These are phyloP conservation scores for Leccinum imitatum DNA, from an alignment of 768 basidiomycete genomes.

Conservation along the genomic window DNA sequence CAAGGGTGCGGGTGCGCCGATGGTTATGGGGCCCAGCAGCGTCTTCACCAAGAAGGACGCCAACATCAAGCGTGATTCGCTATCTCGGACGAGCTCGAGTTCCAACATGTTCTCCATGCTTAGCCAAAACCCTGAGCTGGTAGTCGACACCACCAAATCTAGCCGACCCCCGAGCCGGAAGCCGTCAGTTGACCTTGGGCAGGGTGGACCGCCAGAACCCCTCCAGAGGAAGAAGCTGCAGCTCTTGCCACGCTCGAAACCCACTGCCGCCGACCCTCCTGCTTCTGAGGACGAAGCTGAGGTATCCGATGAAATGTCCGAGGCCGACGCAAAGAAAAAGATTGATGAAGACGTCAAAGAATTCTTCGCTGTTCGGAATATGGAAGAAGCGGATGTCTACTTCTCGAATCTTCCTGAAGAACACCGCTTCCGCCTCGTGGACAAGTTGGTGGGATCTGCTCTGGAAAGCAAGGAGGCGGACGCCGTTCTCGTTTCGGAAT, in stretches of 20 bases:
- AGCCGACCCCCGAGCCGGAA: slow-evolving; percentile 50
- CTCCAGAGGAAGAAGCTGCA: too few relatives aligned
- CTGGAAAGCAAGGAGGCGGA: slow-evolving; percentile 83
- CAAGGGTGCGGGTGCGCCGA: slow-evolving; percentile 58
- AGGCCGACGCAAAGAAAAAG: slow-evolving; percentile 8
- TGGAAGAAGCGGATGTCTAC: slow-evolving; percentile 87
- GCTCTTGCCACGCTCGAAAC: too few relatives aligned
- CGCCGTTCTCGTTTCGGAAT: slow-evolving; percentile 70
- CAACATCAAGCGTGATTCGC: slow-evolving; percentile 45
- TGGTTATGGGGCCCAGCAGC: slow-evolving; percentile 82
- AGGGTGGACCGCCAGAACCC: too few relatives aligned
- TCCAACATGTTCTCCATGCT: slow-evolving; percentile 91
- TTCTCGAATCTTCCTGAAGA: slow-evolving; percentile 70
- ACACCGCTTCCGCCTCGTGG: slow-evolving; percentile 65
- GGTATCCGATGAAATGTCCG: too few relatives aligned
- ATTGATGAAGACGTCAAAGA: slow-evolving; percentile 83
- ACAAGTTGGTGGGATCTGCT: slow-evolving; percentile 69
- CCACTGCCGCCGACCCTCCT: too few relatives aligned
- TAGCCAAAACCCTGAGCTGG: slow-evolving; percentile 57
- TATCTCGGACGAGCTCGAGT: slow-evolving; percentile 77
- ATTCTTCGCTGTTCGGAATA: slow-evolving; percentile 79
- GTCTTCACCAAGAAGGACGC: slow-evolving; percentile 73
- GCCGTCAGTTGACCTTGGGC: too few relatives aligned
- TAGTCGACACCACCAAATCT: slow-evolving; percentile 54
- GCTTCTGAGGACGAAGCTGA: too few relatives aligned